These are phyloP conservation scores for Silene conica DNA, from an alignment of 148 eudicot genomes.

Conservation along the genomic window DNA sequence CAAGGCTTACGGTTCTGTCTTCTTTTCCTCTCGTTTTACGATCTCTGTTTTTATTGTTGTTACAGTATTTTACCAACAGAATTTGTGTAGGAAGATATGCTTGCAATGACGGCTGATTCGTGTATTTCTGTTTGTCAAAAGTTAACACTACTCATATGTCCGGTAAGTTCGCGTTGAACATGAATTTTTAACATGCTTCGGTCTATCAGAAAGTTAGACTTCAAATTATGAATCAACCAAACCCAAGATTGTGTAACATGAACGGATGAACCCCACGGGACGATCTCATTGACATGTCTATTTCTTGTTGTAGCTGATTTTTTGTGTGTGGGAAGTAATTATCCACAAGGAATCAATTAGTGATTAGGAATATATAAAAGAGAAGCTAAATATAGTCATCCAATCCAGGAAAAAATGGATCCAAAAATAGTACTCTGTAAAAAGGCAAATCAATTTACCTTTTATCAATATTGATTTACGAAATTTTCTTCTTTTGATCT, in stretches of 20 bases:
- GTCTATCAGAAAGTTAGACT: neutral
- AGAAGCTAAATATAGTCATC: slow-evolving; percentile 20
- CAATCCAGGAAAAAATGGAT: slow-evolving; percentile 10
- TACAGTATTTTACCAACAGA: too few relatives aligned
- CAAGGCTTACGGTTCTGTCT: too few relatives aligned
- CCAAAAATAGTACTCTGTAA: slow-evolving; percentile 18
- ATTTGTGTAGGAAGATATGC: neutral
- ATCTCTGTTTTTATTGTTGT: too few relatives aligned
- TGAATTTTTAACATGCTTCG: too few relatives aligned
- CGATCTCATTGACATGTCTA: neutral
- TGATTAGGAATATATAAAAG: neutral
- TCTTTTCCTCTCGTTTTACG: too few relatives aligned
- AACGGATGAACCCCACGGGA: neutral
- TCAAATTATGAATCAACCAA: neutral
- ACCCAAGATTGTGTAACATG: neutral
- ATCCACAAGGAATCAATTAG: neutral
- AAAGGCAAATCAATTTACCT: slow-evolving; percentile 9
- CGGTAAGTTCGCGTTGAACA: too few relatives aligned
- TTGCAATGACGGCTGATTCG: neutral
- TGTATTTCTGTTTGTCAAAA: too few relatives aligned
- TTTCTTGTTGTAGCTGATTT: too few relatives aligned
- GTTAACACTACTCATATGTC: too few relatives aligned
- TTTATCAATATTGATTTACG: slow-evolving; percentile 2
- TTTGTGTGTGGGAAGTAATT: too few relatives aligned
- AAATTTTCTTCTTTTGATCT: slow-evolving; percentile 7